Evolutionary conservation across 345 rosid genomes (phyloP).

Genomic region (Salix koriyanagi): DNA sequence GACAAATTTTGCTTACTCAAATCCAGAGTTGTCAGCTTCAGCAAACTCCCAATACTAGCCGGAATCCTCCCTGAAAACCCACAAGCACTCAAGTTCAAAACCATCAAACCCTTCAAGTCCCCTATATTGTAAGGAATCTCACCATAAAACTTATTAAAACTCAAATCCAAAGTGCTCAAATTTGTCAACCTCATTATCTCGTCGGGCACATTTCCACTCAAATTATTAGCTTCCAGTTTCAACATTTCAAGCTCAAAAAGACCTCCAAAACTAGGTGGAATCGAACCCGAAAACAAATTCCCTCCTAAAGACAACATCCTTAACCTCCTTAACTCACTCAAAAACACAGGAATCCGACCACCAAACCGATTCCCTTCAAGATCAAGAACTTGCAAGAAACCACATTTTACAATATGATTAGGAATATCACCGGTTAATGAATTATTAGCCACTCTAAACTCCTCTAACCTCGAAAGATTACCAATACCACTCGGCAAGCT

Average conservation of each 20-base stretch:
- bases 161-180: constrained; percentile 66
- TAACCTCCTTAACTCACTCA: constrained; percentile 53
- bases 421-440: constrained; percentile 61
- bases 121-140: constrained; percentile 25
- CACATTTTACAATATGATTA: constrained; percentile 56
- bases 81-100: constrained; percentile 23
- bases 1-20: constrained; percentile 31
- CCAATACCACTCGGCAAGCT: constrained; percentile 64
- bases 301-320: constrained; percentile 55
- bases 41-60: constrained; percentile 19
- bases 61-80: constrained; percentile 25
- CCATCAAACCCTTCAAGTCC: constrained; percentile 15
- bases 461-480: constrained; percentile 46
- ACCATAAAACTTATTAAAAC: constrained; percentile 27
- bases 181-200: constrained; percentile 52
- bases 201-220: constrained; percentile 61
- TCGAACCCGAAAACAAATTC: constrained; percentile 59
- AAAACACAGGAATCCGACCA: constrained; percentile 60
- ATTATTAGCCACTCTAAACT: constrained; percentile 65
- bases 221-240: constrained; percentile 46
- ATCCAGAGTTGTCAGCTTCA: constrained; percentile 28
- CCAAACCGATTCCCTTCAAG: constrained; percentile 62
- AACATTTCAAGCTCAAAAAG: constrained; percentile 49
- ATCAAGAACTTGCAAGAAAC: constrained; percentile 53
- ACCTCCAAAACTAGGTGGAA: constrained; percentile 51